Evolutionary conservation across 176 grass and related monocot genomes (phyloP), one percentile per base, ranked within the genome.

Genomic region (Bonia amplexicaulis): DNA sequence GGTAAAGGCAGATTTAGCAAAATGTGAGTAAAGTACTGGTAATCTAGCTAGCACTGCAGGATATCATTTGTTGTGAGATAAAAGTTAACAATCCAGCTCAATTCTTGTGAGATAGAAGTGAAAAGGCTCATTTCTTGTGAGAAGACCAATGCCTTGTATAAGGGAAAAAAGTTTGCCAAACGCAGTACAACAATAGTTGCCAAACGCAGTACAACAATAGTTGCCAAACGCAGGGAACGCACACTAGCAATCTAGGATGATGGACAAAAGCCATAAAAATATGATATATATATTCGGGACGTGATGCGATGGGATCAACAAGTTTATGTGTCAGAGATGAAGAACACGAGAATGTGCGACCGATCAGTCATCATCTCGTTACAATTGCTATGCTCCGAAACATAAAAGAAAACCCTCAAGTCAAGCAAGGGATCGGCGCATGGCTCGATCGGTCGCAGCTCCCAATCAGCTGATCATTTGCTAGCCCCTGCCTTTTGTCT

Each of bases 351-450:
- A 72, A 86, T 85, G 77, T 71, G 47, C 9, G 35, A 72, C 48
- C 31, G 51, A 80, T 7, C 64, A 15, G 22, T 57, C 45, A 9
- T 71, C 53, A 64, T 37, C 49, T 22, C 13, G 49, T 37, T 67
- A 23, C 52, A 44, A 58, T 41, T 63, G 42, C 31, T 70, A 77
- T 39, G 29, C 55, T 86, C 14, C 33, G 10, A 41, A 58, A 66
- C 65, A 73, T 49, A 66, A 82, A 86, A 85, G 37, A 84, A 80
- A 69, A 16, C 19, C 1, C 31, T 23, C 1, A 67, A 80, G 87
- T 85, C 76, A 87, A 87, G 55, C 85, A 91, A 91, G 76, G 80
- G 85, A 87, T 84, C 69, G 35, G 71, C 85, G 85, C 76, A 91
- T 65, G 63, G 69, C 80, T 80, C 49, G 40, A 82, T 84, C 42